These are phyloP conservation scores for Citrus cavaleriei DNA, from an alignment of 345 rosid species.

Conservation along the genomic window DNA sequence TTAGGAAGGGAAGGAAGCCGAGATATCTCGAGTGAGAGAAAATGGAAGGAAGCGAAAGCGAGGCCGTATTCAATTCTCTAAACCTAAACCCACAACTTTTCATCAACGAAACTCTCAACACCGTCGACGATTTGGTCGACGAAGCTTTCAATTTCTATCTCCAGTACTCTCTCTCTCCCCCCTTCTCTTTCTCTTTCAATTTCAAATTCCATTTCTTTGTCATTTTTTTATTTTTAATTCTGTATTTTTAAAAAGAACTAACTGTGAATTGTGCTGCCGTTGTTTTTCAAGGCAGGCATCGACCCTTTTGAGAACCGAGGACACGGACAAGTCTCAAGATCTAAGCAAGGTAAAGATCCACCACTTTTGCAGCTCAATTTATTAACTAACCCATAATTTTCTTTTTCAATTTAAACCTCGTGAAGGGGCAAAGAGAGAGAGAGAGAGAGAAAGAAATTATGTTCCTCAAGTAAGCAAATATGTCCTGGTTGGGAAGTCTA, in stretches of 20 bases:
- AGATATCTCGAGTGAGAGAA: constrained; percentile 6
- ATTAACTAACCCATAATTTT: background rate
- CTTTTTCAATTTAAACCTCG: background rate
- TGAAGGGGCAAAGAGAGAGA: too few relatives aligned
- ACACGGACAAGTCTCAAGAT: constrained; percentile 41
- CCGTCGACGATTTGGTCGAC: constrained; percentile 56
- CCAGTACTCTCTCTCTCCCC: constrained; percentile 29
- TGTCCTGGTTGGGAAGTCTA: too few relatives aligned
- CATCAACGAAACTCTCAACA: constrained; percentile 71
- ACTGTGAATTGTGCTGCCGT: background rate
- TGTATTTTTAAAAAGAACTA: background rate
- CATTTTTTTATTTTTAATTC: background rate
- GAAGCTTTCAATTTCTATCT: constrained; percentile 61
- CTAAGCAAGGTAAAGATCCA: constrained; percentile 43
- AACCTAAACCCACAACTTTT: constrained; percentile 67
- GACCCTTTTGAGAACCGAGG: constrained; percentile 34
- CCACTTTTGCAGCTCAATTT: background rate
- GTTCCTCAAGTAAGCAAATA: too few relatives aligned
- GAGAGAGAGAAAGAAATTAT: too few relatives aligned
- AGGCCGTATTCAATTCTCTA: constrained; percentile 53
- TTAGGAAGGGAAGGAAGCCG: background rate
- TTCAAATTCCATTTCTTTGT: background rate
- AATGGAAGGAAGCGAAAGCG: constrained; percentile 79
- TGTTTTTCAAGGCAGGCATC: constrained; percentile 58
- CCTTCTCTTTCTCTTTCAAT: background rate